Evolutionary conservation across 805 yeast genomes (phyloP).

Genomic region (Zygosaccharomyces siamensis): DNA sequence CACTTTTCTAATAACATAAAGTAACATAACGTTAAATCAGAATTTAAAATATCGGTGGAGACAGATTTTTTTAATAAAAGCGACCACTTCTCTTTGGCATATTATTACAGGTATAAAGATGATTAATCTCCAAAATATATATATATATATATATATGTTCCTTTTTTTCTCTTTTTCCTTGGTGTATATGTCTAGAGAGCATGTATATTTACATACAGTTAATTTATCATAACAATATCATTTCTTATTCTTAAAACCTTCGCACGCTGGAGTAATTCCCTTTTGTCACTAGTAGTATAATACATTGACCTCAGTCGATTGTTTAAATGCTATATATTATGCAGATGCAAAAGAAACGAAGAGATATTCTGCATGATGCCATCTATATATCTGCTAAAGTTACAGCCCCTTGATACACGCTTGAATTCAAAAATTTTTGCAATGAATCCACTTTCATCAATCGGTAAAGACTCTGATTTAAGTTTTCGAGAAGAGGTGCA

Average conservation of each 20-base stretch:
- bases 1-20: constrained; percentile 39
- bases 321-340: neutral
- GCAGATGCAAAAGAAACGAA: neutral
- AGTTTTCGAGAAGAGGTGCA: constrained; percentile 43
- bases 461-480: constrained; percentile 46
- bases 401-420: constrained; percentile 34
- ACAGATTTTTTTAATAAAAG: neutral
- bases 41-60: neutral
- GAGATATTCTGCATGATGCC: neutral
- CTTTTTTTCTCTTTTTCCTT: constrained; percentile 1
- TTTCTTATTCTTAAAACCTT: neutral
- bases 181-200: constrained; percentile 12
- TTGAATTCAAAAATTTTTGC: constrained; percentile 57
- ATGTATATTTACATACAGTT: constrained; percentile 14
- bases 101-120: constrained; percentile 7
- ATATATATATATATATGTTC: no score
- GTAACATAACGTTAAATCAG: constrained; percentile 7
- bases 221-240: constrained; percentile 3
- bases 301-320: neutral
- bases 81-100: constrained; percentile 7
- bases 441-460: constrained; percentile 72
- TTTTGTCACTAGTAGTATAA: neutral
- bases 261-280: neutral
- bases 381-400: constrained; percentile 4
- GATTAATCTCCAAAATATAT: neutral